phyloP scores from a whole-genome alignment of 2,329 filamentous ascomycete species.

The Xylaria hypoxylon region DNA sequence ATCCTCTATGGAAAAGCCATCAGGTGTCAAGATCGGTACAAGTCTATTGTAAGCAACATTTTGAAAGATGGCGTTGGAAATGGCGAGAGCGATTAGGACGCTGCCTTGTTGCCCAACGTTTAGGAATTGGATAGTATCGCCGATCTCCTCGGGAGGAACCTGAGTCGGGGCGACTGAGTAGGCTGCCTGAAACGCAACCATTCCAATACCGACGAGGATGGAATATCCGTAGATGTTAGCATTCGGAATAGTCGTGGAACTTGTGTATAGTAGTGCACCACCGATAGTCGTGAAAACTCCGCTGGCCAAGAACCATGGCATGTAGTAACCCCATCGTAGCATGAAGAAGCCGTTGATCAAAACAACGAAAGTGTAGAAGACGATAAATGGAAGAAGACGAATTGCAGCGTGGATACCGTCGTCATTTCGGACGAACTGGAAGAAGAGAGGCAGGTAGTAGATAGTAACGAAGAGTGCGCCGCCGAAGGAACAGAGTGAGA shows the following conservation, averaged over 20 bases:
- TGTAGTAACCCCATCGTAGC: conserved; percentile 51
- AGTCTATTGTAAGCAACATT: background rate
- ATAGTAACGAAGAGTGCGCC: conserved; percentile 41
- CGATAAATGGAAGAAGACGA: conserved; percentile 57
- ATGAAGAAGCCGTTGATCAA: conserved; percentile 50
- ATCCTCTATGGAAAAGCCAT: conserved; percentile 3
- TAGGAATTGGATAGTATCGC: conserved; percentile 39
- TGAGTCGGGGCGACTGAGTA: conserved; percentile 33
- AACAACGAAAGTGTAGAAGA: conserved; percentile 49
- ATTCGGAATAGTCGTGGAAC: conserved; percentile 28
- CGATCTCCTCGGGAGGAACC: conserved; percentile 14
- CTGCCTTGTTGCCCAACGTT: conserved; percentile 38
- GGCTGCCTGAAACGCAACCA: conserved; percentile 31
- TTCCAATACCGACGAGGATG: conserved; percentile 35
- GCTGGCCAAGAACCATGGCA: conserved; percentile 51
- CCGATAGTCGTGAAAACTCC: conserved; percentile 50
- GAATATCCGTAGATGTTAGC: conserved; percentile 38
- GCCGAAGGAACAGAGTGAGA: conserved; percentile 56
- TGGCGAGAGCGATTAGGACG: conserved; percentile 36
- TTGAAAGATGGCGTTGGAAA: conserved; percentile 39
- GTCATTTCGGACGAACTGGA: conserved; percentile 60
- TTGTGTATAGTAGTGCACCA: conserved; percentile 41
- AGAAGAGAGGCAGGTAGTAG: conserved; percentile 65
- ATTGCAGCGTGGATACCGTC: conserved; percentile 54
- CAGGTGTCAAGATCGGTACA: too few species aligned